phyloP scores from a whole-genome alignment of 2,329 filamentous ascomycete genomes.

The Pyricularia pennisetigena region DNA sequence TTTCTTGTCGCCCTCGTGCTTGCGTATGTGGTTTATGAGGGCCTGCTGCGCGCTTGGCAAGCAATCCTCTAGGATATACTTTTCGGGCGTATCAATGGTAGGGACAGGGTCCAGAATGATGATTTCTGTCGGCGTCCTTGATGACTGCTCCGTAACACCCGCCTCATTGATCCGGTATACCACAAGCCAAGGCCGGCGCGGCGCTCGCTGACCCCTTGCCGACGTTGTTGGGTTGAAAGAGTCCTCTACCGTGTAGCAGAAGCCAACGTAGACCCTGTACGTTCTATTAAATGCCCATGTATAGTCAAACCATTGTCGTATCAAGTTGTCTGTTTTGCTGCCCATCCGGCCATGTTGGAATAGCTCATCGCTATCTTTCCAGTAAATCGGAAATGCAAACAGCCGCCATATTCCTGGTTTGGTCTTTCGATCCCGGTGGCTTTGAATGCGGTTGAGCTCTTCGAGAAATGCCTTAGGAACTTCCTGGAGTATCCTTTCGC shows the following conservation, averaged over 20 bases:
- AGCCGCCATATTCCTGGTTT: constrained; percentile 1
- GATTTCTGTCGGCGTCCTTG: constrained; percentile 30
- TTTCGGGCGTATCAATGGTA: constrained; percentile 8
- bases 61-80: not conserved
- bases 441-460: not conserved
- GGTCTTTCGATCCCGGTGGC: not conserved
- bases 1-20: constrained; percentile 20
- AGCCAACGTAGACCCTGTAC: constrained; percentile 28
- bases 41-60: constrained; percentile 35
- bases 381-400: constrained; percentile 30
- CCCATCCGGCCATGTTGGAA: constrained; percentile 19
- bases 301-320: constrained; percentile 26
- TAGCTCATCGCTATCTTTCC: constrained; percentile 28
- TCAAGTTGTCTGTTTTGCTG: constrained; percentile 12
- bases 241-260: constrained; percentile 40
- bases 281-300: constrained; percentile 13
- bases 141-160: not conserved
- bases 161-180: constrained; percentile 28
- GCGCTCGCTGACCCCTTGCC: constrained; percentile 10
- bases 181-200: constrained; percentile 40
- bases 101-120: constrained; percentile 42
- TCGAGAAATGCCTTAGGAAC: not conserved
- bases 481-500: not conserved
- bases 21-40: constrained; percentile 27
- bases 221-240: constrained; percentile 20